A percentile compares a stretch with the other conserved stretches of the same genome.
These are phyloP conservation scores for Nakazawaea laoshanensis DNA, from an alignment of 805 yeast species.

Conservation along the genomic window DNA sequence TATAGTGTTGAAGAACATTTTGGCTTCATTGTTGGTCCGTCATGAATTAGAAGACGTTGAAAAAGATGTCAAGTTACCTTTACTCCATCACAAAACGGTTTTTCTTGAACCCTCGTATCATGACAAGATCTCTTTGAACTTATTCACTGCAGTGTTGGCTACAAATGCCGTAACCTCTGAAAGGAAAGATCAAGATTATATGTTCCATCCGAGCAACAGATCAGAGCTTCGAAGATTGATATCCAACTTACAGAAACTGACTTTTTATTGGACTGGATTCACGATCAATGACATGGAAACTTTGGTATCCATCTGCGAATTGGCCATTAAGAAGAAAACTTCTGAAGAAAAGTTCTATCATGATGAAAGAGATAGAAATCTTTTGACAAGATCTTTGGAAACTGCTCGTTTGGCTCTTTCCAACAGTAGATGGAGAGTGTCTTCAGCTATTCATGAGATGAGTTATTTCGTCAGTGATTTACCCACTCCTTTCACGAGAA, in stretches of 20 bases:
- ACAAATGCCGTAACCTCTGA: slow-evolving; percentile 71
- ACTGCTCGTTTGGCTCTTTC: slow-evolving; percentile 40
- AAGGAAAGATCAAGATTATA: slow-evolving; percentile 55
- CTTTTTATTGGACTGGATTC: slow-evolving; percentile 74
- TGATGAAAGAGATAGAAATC: slow-evolving; percentile 25
- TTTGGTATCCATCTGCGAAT: slow-evolving; percentile 38
- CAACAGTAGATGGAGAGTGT: slow-evolving; percentile 49
- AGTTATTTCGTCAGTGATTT: slow-evolving; percentile 40
- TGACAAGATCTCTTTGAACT: slow-evolving; percentile 51
- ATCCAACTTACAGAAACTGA: slow-evolving; percentile 54
- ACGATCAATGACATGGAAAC: slow-evolving; percentile 47
- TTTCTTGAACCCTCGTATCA: slow-evolving; percentile 55
- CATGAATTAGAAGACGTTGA: slow-evolving; percentile 50
- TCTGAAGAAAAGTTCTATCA: slow-evolving; percentile 20
- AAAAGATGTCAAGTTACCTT: slow-evolving; percentile 47
- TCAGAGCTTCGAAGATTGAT: slow-evolving; percentile 46
- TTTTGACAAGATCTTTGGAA: slow-evolving; percentile 35
- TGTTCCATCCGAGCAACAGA: slow-evolving; percentile 58
- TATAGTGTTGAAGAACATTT: slow-evolving; percentile 29
- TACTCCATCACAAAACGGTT: slow-evolving; percentile 48
- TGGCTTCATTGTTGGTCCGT: slow-evolving; percentile 44
- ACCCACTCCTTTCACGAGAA: slow-evolving; percentile 29
- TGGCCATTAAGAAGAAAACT: slow-evolving; percentile 28
- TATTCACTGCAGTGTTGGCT: slow-evolving; percentile 60
- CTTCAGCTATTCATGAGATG: slow-evolving; percentile 60